Base-by-base conservation (phyloP, 768 basidiomycete genomes). In the Amylocystis lapponica region DNA sequence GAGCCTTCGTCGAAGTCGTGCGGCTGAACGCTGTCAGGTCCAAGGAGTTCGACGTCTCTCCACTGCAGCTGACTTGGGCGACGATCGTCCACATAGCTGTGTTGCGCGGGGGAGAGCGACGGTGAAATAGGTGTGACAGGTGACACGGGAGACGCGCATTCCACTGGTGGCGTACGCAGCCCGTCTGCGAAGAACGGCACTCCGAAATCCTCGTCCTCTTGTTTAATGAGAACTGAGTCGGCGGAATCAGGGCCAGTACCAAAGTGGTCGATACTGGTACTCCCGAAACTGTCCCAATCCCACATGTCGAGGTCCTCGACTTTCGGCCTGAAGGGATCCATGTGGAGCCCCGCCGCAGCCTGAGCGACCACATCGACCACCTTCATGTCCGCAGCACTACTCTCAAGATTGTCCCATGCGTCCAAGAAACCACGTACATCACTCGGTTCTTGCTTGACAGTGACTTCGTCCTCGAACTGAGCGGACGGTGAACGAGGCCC, bases 381-480 rank as follows among this genome's bases (percentile, higher is more conserved):
- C 42, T 68, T 69, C 20, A 46, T 11, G 22, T 49, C 46, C 3
- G 53, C 43, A 10, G 68, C 55, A 20, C 68, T 72, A 3, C 66
- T 39, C 52, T 82, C 79, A 46, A 79, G 68, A 50, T 75, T 72
- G 39, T 86, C 84, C 83, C 83, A 87, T 14, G 76, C 76, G 43
- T 83, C 81, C 33, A 85, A 59, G 63, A 83, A 72, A 11, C 75
- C 75, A 50, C 79, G 74, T 4, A 83, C 73, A 50, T 86, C 81
- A 16, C 64, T 66, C 2, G 74, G 71, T 49, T 85, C 81, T 48
- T 76, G 72, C 59, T 84, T 82, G 48, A 84, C 59, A 8, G 53
- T 36, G n/a, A 62, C 52, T 20, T 55, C 56, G 14, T 65, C 67
- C 27, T 66, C 49, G 27, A 56, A 51, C 27, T 76, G 75, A 8